These are phyloP conservation scores for Mucor indicus DNA, from an alignment of 371 early-diverging fungal species.

Conservation along the genomic window DNA sequence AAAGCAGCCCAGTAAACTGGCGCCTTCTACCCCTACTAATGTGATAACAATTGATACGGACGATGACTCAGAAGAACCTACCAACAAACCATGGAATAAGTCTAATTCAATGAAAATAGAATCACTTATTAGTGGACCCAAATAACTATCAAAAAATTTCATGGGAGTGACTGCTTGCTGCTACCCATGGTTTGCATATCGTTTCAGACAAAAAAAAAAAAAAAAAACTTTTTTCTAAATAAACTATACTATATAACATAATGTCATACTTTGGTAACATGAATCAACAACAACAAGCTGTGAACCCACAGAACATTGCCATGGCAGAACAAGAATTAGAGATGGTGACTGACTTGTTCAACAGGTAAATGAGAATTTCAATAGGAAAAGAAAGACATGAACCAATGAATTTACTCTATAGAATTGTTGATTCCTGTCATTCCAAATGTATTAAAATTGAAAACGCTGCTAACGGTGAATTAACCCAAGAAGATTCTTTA, in stretches of 20 bases:
- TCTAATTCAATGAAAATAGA: conserved; percentile 29
- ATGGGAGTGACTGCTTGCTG: no score
- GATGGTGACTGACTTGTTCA: conserved; percentile 80
- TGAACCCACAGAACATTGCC: conserved; percentile 74
- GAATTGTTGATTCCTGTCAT: conserved; percentile 81
- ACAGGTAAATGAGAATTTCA: conserved; percentile 51
- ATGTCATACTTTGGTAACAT: conserved; percentile 53
- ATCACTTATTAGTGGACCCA: conserved; percentile 22
- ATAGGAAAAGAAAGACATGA: no score
- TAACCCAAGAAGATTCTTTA: conserved; percentile 91
- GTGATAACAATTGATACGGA: conserved; percentile 11
- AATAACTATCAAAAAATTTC: no score
- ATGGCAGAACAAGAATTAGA: conserved; percentile 85
- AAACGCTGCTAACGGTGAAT: conserved; percentile 75
- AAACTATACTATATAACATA: background rate
- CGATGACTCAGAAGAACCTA: background rate
- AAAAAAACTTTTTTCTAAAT: background rate
- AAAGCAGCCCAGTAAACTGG: background rate
- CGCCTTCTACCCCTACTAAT: background rate
- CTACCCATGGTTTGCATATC: no score
- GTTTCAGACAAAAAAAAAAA: background rate
- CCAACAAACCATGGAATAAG: conserved; percentile 7
- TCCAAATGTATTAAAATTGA: conserved; percentile 72
- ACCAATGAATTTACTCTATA: conserved; percentile 12
- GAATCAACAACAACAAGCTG: conserved; percentile 47